Base-by-base conservation (phyloP, 108 stramenopile genomes). In the Skeletonema costatum region DNA sequence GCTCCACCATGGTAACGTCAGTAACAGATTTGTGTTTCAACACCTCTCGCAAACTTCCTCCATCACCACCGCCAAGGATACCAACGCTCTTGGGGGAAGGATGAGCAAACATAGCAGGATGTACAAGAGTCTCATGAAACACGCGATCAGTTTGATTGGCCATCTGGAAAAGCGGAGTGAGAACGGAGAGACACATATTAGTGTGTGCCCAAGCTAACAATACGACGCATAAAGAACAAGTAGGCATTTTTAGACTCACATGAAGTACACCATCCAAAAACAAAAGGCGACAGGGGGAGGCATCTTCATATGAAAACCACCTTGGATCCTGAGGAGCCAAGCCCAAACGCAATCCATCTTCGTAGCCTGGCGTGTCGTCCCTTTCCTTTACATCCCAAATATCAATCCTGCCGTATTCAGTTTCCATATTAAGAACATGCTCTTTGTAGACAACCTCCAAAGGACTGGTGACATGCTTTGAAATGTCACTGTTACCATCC, bases 21-120 rank as follows among this genome's bases (percentile, higher is more conserved):
- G 97, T 90, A 13, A 98, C 94, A 6, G 92, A 83, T 21, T 88
- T 87, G 82, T 97, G 96, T 58, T 93, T 92, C 11, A 97, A 81
- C 1, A 97, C 86, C 82, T 97, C 96, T 38, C 95, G 86, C 10
- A 95, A 78, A 13, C 95, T 90, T 25, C 93, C 96, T n/a, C 93
- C 89, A 81, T 96, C 96, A 10, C 91, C 95, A 10, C 96, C 96
- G 8, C 96, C 96, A 14, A 95, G 82, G 74, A 96, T 93, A 66
- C 76, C 88, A n/a, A 97, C 96, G 42, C 66, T 73, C 60, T 88
- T 93, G 6, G 97, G 96, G 66, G 88, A 76, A 10, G 92, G 75
- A 70, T 97, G 96, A 17, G 90, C 70, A 61, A 98, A 88, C 93
- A 98, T 94, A 33, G 92, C 96, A 41, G 97, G 95, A 76, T 98